phyloP scores from a whole-genome alignment of 2,329 filamentous ascomycete genomes.

The Pezicula neosporulosa region DNA sequence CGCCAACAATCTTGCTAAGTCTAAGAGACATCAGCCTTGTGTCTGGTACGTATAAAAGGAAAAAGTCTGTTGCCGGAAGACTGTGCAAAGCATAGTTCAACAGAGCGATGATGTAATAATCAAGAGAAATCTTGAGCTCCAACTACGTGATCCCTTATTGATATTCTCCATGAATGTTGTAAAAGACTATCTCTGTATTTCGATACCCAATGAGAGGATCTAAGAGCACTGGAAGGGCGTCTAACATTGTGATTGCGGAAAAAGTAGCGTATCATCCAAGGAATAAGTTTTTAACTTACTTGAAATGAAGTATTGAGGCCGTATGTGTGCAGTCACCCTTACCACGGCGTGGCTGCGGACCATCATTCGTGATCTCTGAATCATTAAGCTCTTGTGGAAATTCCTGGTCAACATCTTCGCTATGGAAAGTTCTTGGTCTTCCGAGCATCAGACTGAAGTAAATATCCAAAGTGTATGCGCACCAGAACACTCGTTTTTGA shows the following conservation, averaged over 20 bases:
- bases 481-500: slow-evolving; percentile 57
- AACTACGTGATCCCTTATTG: too few relatives aligned
- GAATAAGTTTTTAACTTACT: slow-evolving; percentile 15
- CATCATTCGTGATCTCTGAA: slow-evolving; percentile 43
- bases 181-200: too few relatives aligned
- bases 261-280: neutral
- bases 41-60: too few relatives aligned
- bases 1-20: slow-evolving; percentile 36
- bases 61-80: too few relatives aligned
- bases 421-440: slow-evolving; percentile 55
- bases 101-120: too few relatives aligned
- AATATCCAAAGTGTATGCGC: slow-evolving; percentile 50
- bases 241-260: too few relatives aligned
- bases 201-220: too few relatives aligned
- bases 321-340: slow-evolving; percentile 10
- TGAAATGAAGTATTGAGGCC: slow-evolving; percentile 36
- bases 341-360: too few relatives aligned
- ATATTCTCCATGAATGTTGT: too few relatives aligned
- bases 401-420: slow-evolving; percentile 61
- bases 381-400: slow-evolving; percentile 54
- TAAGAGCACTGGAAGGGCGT: too few relatives aligned
- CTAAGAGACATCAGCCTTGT: slow-evolving; percentile 12
- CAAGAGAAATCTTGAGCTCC: too few relatives aligned
- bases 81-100: too few relatives aligned
- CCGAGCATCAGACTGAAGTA: slow-evolving; percentile 63